phyloP scores from a whole-genome alignment of 2,329 filamentous ascomycete species.

The Fusarium stilboides region DNA sequence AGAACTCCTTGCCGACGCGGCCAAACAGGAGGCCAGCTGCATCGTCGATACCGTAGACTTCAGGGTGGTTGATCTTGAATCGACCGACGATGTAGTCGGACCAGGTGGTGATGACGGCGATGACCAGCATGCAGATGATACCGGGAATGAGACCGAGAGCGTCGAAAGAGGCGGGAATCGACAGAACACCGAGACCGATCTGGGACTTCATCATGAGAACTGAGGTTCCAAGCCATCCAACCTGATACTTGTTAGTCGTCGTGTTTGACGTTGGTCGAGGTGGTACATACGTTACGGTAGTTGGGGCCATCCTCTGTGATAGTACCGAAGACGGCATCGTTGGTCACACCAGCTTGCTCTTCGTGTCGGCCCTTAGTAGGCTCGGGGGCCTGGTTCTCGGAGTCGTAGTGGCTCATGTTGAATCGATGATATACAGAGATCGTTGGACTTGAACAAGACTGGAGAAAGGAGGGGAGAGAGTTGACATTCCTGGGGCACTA shows the following conservation, averaged over 20 bases:
- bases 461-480: neutral
- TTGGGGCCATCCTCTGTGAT: slow-evolving; percentile 51
- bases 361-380: slow-evolving; percentile 18
- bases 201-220: slow-evolving; percentile 65
- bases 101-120: slow-evolving; percentile 64
- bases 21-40: slow-evolving; percentile 66
- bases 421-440: neutral
- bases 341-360: slow-evolving; percentile 24
- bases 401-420: slow-evolving; percentile 39
- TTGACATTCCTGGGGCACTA: slow-evolving; percentile 17
- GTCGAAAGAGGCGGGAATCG: slow-evolving; percentile 63
- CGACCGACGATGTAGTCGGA: slow-evolving; percentile 63
- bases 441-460: slow-evolving; percentile 3
- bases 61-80: slow-evolving; percentile 67
- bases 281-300: slow-evolving; percentile 50
- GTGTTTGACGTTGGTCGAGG: fast-evolving
- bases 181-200: slow-evolving; percentile 63
- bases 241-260: slow-evolving; percentile 49
- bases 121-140: slow-evolving; percentile 59
- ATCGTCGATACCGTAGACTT: slow-evolving; percentile 69
- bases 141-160: slow-evolving; percentile 65
- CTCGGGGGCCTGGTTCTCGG: slow-evolving; percentile 31
- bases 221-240: slow-evolving; percentile 61
- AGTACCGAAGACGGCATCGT: slow-evolving; percentile 53
- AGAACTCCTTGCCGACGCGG: slow-evolving; percentile 59